Base-by-base conservation (phyloP, 2,329 filamentous ascomycete genomes). In the Hypoxylon sp. region DNA sequence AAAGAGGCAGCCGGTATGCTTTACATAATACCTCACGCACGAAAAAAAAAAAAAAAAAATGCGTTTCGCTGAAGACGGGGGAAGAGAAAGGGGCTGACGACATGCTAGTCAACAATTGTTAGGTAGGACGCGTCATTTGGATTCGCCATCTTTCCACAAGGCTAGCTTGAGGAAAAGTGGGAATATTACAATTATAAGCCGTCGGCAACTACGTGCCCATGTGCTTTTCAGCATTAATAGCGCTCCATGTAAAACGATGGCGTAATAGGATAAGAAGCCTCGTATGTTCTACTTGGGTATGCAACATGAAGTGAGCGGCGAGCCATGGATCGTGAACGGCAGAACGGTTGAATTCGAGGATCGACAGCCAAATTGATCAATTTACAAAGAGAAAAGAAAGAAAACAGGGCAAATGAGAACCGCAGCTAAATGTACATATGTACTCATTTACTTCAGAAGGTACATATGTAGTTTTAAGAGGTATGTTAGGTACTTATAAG, bases 311-410 rank as follows among this genome's bases (percentile, higher is more conserved):
- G 7, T 41, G 16, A 7, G 16, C 16, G 37, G 5, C 37, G n/a
- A 41, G 37, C 16, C 21, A 41, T 25, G 32, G 12, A 50, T 41
- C 3, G n/a, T 11, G 32, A 11, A 47, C 48, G 53, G 57, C 41
- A 62, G 48, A 65, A 58, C 29, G 63, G 63, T 58, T 58, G 63
- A 65, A 65, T 65, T 61, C 53, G 45, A 65, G 23, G 63, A 65
- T 65, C 63, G 48, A 21, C 63, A 51, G 23, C 16, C 5, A 54
- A 54, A 46, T 58, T 58, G 16, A 58, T 61, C 37, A 25, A 52
- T 12, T 46, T 4, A 8, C 39, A n/a, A 19, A 30, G 34, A 14
- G 21, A 52, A 14, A 5, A 29, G 46, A 7, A n/a, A 32, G 29
- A 37, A n/a, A 27, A 23, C 34, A 16, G 6, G 21, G 37, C 25